Evolutionary conservation across 495 filamentous ascomycete species (phyloP), one percentile per base, ranked within the genome.

Genomic region (Geopyxis carbonaria): DNA sequence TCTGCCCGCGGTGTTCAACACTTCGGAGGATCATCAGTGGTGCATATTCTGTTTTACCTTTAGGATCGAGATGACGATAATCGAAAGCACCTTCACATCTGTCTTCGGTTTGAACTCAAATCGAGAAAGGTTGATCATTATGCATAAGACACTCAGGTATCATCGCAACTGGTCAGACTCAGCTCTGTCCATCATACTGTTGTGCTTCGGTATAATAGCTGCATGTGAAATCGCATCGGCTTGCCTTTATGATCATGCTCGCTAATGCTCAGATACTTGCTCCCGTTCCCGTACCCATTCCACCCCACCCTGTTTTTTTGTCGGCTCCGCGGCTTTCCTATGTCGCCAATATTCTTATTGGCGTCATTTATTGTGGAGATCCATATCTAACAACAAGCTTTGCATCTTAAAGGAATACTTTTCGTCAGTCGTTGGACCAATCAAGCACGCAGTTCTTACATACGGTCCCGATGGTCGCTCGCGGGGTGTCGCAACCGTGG

Each of bases 401-500:
- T 55, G 38, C 49, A 20, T 33, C 42, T 38, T 45, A 64, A 87
- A 97, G 89, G 89, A 95, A 65, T 97, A 93, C 61, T 93, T 97
- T 63, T 59, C 65, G 53, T 78, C 81, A 58, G 76, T 80, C 53
- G 70, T 91, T 63, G 91, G 87, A 31, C 76, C 80, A 35, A 78
- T 94, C 60, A 93, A 84, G 69, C 73, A 69, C 60, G 80, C 80
- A 34, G 72, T 80, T 55, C 68, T 97, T 51, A 83, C 80, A 22
- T 95, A 95, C 60, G 87, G 86, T 52, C 80, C 86, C 30, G 83
- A 82, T 54, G 86, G 89, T 34, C 69, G 68, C 22, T 94, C 86
- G 69, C 81, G 84, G 58, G 89, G 89, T 38, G 76, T 85, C 47
- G 82, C 84, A 34, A 78, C 75, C 5, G 74, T 86, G 46, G 64